phyloP scores from a whole-genome alignment of 1,284 basidiomycete genomes.

The Stereum hirsutum region DNA sequence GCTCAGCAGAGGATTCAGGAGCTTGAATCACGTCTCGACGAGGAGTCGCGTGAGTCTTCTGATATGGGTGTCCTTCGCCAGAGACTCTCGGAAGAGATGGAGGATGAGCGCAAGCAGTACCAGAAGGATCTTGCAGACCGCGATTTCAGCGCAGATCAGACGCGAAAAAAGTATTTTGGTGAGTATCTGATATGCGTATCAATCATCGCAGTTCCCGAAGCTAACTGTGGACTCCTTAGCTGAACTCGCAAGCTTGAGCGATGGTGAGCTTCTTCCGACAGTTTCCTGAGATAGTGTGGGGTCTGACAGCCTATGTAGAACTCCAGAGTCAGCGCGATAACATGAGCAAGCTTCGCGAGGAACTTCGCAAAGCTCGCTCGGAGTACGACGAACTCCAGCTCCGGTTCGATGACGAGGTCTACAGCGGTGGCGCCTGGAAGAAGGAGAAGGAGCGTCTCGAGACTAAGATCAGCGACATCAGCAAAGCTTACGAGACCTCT shows the following conservation, averaged over 20 bases:
- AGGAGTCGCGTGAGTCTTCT: constrained; percentile 59
- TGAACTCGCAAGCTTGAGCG: constrained; percentile 68
- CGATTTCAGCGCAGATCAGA: constrained; percentile 71
- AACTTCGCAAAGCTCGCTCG: constrained; percentile 68
- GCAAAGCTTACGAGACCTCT: constrained; percentile 72
- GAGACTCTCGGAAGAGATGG: constrained; percentile 61
- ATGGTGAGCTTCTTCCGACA: constrained; percentile 47
- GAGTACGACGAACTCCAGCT: constrained; percentile 73
- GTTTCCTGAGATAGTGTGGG: background rate
- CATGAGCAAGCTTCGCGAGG: constrained; percentile 69
- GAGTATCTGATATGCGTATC: constrained; percentile 4
- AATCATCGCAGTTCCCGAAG: background rate
- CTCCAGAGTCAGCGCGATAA: constrained; percentile 69
- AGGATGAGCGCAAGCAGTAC: constrained; percentile 69
- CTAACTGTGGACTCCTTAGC: constrained; percentile 26
- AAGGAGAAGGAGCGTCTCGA: constrained; percentile 82
- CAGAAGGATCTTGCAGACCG: constrained; percentile 69
- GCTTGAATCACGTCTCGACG: constrained; percentile 57
- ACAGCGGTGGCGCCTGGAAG: constrained; percentile 74
- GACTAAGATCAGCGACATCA: constrained; percentile 69
- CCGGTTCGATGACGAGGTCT: constrained; percentile 70
- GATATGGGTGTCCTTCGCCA: constrained; percentile 56
- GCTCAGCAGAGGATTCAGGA: constrained; percentile 51
- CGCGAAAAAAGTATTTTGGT: constrained; percentile 80
- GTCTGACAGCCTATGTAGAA: constrained; percentile 29